These are phyloP conservation scores for Tetraselmis striata DNA, from an alignment of 139 green algal genomes.

Conservation along the genomic window DNA sequence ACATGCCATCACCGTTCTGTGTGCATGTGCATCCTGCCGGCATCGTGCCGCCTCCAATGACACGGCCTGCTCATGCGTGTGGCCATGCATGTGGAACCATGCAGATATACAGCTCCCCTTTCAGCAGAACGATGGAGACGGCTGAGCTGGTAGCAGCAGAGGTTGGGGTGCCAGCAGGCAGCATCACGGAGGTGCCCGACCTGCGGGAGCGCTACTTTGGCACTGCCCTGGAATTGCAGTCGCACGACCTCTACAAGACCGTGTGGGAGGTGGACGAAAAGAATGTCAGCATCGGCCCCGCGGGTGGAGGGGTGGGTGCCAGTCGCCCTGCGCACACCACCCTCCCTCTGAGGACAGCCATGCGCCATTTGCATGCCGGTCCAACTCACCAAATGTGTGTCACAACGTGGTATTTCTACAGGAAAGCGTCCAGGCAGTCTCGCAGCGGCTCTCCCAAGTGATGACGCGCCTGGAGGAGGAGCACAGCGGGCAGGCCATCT, in stretches of 20 bases:
- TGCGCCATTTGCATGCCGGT: neutral
- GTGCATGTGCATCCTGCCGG: too few species aligned
- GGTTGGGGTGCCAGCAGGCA: neutral
- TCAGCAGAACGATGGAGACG: conserved; percentile 20
- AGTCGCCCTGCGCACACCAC: too few species aligned
- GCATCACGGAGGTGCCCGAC: neutral
- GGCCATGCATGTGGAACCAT: too few species aligned
- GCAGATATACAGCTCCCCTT: conserved; percentile 14
- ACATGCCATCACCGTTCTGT: too few species aligned
- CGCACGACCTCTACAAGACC: neutral
- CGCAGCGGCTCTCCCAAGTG: neutral
- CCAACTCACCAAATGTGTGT: neutral
- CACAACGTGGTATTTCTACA: neutral
- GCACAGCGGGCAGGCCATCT: neutral
- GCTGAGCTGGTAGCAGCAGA: conserved; percentile 2
- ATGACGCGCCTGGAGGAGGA: neutral
- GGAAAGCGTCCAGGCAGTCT: neutral
- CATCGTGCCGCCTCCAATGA: too few species aligned
- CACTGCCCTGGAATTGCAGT: neutral
- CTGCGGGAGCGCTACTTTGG: conserved; percentile 22
- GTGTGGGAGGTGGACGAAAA: neutral
- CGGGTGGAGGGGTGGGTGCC: neutral
- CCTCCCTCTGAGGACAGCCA: neutral
- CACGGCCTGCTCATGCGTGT: neutral
- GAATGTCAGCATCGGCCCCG: neutral